Evolutionary conservation across 23 red algal genomes (phyloP).

Genomic region (Gracilaria gracilis): DNA sequence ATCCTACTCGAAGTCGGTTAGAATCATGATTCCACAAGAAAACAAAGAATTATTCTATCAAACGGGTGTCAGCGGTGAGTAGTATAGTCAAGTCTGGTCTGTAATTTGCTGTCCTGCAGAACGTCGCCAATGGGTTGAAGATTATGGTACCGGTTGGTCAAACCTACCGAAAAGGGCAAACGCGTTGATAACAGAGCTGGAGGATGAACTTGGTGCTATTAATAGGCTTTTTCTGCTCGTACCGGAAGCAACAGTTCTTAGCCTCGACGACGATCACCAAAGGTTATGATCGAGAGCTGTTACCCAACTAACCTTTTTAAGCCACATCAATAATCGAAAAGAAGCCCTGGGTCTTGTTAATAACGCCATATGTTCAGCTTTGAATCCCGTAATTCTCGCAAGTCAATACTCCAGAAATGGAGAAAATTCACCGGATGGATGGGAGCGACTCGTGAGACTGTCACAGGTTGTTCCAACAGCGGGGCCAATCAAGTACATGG

Average conservation of each 20-base stretch:
- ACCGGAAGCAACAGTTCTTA: not conserved
- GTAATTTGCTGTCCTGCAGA: too few species aligned
- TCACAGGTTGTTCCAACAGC: conserved; percentile 21
- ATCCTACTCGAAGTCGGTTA: not conserved
- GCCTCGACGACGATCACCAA: conserved; percentile 12
- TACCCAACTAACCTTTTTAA: not conserved
- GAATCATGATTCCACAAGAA: not conserved
- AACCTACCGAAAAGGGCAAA: not conserved
- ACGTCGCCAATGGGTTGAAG: too few species aligned
- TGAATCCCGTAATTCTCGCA: conserved; percentile 47
- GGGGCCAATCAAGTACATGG: not conserved
- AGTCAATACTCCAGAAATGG: conserved; percentile 4
- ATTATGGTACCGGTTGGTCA: too few species aligned
- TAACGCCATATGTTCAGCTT: not conserved
- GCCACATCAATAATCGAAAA: conserved; percentile 3
- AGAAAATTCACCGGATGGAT: conserved; percentile 10
- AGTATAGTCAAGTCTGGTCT: too few species aligned
- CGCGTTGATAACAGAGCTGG: not conserved
- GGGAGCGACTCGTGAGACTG: conserved; percentile 3
- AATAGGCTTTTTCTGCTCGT: not conserved
- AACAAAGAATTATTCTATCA: not conserved
- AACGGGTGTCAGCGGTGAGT: too few species aligned
- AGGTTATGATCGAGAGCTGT: not conserved
- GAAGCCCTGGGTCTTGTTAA: not conserved
- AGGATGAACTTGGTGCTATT: not conserved